Evolutionary conservation across 2,329 filamentous ascomycete genomes (phyloP).

Genomic region (Phialemoniopsis sp.): DNA sequence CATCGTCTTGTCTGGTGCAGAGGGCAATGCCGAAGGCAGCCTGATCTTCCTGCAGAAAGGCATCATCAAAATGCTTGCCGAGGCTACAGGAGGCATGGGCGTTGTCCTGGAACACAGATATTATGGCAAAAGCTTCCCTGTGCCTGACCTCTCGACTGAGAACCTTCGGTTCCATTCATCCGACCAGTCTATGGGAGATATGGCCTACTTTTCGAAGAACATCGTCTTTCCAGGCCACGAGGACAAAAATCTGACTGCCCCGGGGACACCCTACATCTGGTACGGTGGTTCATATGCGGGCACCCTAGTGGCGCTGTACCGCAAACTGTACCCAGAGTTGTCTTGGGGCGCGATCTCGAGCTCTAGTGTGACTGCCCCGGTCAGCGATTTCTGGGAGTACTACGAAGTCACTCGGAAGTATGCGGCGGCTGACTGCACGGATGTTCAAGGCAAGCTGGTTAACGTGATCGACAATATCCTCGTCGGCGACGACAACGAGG

Average conservation of each 20-base stretch:
- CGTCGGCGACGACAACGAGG: constrained; percentile 27
- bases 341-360: constrained; percentile 79
- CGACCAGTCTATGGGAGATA: constrained; percentile 77
- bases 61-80: constrained; percentile 65
- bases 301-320: constrained; percentile 71
- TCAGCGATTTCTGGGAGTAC: constrained; percentile 72
- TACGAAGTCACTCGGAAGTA: constrained; percentile 45
- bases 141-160: constrained; percentile 58
- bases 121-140: constrained; percentile 74
- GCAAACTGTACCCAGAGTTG: constrained; percentile 71
- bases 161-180: constrained; percentile 80
- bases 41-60: constrained; percentile 74
- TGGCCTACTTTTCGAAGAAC: constrained; percentile 74
- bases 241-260: constrained; percentile 60
- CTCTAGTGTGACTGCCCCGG: constrained; percentile 73
- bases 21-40: constrained; percentile 59
- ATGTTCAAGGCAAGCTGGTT: constrained; percentile 54
- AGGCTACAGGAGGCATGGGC: constrained; percentile 69
- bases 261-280: constrained; percentile 61
- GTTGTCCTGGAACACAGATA: constrained; percentile 86
- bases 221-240: constrained; percentile 68
- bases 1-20: constrained; percentile 71
- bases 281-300: constrained; percentile 87
- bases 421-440: constrained; percentile 57
- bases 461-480: constrained; percentile 48